Conservation (phyloP, 2,329 filamentous ascomycete species). For the Fusarium sp. region DNA sequence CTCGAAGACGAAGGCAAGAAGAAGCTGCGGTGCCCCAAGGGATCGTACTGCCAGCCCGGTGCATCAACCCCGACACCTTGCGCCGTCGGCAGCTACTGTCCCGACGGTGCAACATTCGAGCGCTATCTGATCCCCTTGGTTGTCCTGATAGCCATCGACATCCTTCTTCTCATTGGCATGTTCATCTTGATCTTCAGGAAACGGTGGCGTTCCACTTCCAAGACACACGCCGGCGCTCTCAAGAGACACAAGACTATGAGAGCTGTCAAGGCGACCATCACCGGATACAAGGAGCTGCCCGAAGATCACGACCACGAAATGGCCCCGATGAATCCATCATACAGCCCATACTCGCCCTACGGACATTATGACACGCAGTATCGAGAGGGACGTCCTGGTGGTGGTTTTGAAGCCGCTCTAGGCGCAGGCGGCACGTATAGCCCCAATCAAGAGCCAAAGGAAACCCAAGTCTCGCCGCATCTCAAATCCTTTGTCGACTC, state of each 20-base stretch:
- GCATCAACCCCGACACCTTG: slow-evolving; percentile 65
- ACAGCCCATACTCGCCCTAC: slow-evolving; percentile 35
- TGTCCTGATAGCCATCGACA: slow-evolving; percentile 61
- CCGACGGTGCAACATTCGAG: slow-evolving; percentile 59
- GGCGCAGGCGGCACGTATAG: slow-evolving; percentile 52
- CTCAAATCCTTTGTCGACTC: slow-evolving; percentile 68
- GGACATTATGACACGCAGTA: slow-evolving; percentile 39
- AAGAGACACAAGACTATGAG: slow-evolving; percentile 48
- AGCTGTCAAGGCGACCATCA: slow-evolving; percentile 49
- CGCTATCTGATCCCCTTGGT: slow-evolving; percentile 61
- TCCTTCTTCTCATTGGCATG: slow-evolving; percentile 55
- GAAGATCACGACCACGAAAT: slow-evolving; percentile 56
- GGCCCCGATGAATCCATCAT: slow-evolving; percentile 53
- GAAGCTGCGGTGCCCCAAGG: slow-evolving; percentile 61
- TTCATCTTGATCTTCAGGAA: slow-evolving; percentile 40
- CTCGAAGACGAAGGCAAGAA: slow-evolving; percentile 52
- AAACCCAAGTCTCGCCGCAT: slow-evolving; percentile 50
- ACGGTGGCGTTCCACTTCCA: slow-evolving; percentile 36
- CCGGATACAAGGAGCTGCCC: slow-evolving; percentile 55
- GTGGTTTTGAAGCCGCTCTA: slow-evolving; percentile 57
- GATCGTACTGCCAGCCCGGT: slow-evolving; percentile 68
- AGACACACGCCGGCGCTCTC: slow-evolving; percentile 25
- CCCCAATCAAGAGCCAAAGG: slow-evolving; percentile 29
- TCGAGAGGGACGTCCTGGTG: slow-evolving; percentile 42
- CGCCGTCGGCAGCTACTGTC: slow-evolving; percentile 62